Base-by-base conservation (phyloP, 2,329 filamentous ascomycete species). In the Pestalotiopsis sp. region DNA sequence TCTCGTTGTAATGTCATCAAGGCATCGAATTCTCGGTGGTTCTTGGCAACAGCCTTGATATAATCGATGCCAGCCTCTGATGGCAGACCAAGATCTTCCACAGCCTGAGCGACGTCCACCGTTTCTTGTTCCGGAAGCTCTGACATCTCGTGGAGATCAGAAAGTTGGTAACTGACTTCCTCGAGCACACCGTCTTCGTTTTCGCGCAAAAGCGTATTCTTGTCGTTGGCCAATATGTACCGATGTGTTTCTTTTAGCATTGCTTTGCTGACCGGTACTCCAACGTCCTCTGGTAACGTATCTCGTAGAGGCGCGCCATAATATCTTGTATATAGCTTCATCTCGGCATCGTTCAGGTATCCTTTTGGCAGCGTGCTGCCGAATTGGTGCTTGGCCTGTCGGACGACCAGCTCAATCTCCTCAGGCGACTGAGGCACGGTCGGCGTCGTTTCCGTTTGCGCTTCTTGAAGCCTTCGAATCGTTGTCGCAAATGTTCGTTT, bases 251-350 rank as follows among this genome's bases (percentile, higher is more conserved):
- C 68, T 20, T 38, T 23, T 9, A 70, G 58, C 20, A 70, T n/a
- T 2, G 66, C 70, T 9, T 74, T 73, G 76, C 79, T 64, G 68
- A 81, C 70, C 1, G 83, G 80, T 70, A 83, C 86, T 31, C 81
- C 89, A 4, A 89, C 84, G 78, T 92, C 88, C 68, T 91, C 89
- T 1, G 87, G 85, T 7, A 76, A 79, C 2, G 89, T 91, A 66
- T 87, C 85, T 57, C 90, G 85, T 70, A 93, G 78, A 2, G 94
- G 93, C 41, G 90, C 85, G 1, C 95, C 95, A 78, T 96, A 98
- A 17, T 97, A 82, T 71, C 94, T 86, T 76, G 92, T 90, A 79
- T 97, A 97, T 0, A 97, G 82, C 62, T 82, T 83, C 75, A 92
- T 90, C 78, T 97, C 94, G 66, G 92, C 87, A 1, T 86, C 84